Conservation (phyloP, 768 basidiomycete species). For the Rhizopogon vulgaris region DNA sequence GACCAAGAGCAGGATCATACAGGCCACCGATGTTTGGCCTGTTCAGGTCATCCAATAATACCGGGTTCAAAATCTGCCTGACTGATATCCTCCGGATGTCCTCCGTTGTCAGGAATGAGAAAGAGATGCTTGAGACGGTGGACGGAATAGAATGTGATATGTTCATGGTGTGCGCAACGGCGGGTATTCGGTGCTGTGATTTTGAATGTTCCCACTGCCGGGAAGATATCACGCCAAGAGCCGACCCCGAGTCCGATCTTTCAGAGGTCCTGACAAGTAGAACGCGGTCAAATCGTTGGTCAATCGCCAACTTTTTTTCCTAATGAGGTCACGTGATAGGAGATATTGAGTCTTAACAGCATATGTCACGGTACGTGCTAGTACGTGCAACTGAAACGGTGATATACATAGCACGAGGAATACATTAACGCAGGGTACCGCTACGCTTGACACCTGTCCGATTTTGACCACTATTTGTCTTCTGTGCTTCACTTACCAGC, state of each 20-base stretch:
- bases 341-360: too few relatives aligned
- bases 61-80: constrained; percentile 91
- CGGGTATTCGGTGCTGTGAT: neutral
- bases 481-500: constrained; percentile 88
- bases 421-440: constrained; percentile 34
- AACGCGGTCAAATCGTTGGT: neutral
- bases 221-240: neutral
- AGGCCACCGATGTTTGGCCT: constrained; percentile 87
- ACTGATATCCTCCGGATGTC: constrained; percentile 95
- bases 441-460: constrained; percentile 41
- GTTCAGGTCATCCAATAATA: constrained; percentile 90
- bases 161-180: constrained; percentile 54
- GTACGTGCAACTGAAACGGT: neutral
- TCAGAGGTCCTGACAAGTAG: neutral
- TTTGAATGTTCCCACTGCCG: neutral
- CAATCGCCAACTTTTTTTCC: constrained; percentile 11
- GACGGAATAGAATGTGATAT: constrained; percentile 87
- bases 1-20: constrained; percentile 94
- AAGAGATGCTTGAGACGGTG: constrained; percentile 77
- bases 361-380: too few relatives aligned
- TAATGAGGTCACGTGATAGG: constrained; percentile 8
- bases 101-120: constrained; percentile 84
- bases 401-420: neutral
- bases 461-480: constrained; percentile 63
- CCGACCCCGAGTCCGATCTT: neutral